phyloP scores from a whole-genome alignment of 129 eudicot genomes.

The Flaveria linearis region DNA sequence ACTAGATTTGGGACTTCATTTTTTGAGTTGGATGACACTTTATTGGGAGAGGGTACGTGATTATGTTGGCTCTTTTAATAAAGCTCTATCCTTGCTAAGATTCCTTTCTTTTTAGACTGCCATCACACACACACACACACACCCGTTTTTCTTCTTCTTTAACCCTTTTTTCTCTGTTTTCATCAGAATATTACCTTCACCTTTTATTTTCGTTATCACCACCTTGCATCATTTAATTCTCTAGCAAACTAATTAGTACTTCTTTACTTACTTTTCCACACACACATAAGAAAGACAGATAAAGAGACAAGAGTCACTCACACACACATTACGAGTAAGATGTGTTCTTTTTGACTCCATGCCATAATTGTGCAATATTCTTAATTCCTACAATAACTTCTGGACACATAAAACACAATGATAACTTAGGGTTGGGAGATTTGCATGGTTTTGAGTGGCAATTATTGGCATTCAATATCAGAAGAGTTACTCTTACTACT shows the following conservation, averaged over 20 bases:
- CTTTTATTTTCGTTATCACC: slow-evolving; percentile 12
- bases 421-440: slow-evolving; percentile 23
- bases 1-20: slow-evolving; percentile 22
- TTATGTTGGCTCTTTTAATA: slow-evolving; percentile 35
- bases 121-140: slow-evolving; percentile 12
- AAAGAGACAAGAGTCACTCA: neutral
- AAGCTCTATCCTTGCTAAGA: slow-evolving; percentile 27
- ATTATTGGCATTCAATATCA: slow-evolving; percentile 18
- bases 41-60: slow-evolving; percentile 30
- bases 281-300: neutral
- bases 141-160: slow-evolving; percentile 31
- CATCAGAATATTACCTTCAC: slow-evolving; percentile 7
- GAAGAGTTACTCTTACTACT: slow-evolving; percentile 2
- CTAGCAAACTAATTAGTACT: slow-evolving; percentile 15
- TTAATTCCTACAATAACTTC: slow-evolving; percentile 1
- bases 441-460: slow-evolving; percentile 37
- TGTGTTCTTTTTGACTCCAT: slow-evolving; percentile 19
- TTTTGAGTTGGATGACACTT: slow-evolving; percentile 31
- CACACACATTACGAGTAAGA: neutral
- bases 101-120: slow-evolving; percentile 38
- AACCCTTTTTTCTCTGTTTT: slow-evolving; percentile 19
- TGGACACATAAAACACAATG: slow-evolving; percentile 16
- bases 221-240: slow-evolving; percentile 5
- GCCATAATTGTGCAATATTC: slow-evolving; percentile 24
- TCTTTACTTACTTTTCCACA: slow-evolving; percentile 9